These are phyloP conservation scores for Elsinoe fawcettii DNA, from an alignment of 2,329 filamentous ascomycete genomes.

Conservation along the genomic window DNA sequence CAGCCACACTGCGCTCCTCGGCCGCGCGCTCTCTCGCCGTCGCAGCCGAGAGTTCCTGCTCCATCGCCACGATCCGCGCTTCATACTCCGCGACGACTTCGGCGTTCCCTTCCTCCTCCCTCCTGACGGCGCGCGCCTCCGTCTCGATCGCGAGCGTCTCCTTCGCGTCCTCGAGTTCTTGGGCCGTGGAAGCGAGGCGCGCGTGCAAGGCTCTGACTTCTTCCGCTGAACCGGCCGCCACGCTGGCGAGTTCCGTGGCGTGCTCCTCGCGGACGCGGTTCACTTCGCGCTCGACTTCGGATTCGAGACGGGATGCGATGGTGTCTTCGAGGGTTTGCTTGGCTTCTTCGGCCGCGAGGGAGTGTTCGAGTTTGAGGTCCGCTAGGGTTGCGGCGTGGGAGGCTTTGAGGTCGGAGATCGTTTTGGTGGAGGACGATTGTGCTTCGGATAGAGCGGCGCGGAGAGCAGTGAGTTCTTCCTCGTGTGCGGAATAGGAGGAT, in stretches of 20 bases:
- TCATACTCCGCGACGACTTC: neutral
- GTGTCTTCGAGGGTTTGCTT: slow-evolving; percentile 1
- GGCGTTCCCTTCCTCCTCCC: neutral
- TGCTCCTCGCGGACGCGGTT: neutral
- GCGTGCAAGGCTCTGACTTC: neutral
- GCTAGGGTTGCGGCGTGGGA: neutral
- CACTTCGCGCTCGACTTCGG: neutral
- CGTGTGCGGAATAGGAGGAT: neutral
- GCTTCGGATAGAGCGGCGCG: neutral
- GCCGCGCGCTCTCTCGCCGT: neutral
- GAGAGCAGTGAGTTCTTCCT: neutral
- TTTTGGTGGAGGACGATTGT: neutral
- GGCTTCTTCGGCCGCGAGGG: neutral
- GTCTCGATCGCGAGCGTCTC: neutral
- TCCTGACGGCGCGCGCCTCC: neutral
- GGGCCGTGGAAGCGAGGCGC: neutral
- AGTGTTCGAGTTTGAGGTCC: neutral
- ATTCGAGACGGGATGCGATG: neutral
- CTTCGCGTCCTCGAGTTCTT: neutral
- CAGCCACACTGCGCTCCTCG: slow-evolving; percentile 4
- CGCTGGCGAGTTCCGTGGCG: slow-evolving; percentile 5
- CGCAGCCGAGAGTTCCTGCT: neutral
- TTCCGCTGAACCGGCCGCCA: neutral
- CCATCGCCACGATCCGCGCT: neutral
- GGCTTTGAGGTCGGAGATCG: neutral